Evolutionary conservation across 1,139 yeast genomes (phyloP).

Genomic region (Pichia sp.): DNA sequence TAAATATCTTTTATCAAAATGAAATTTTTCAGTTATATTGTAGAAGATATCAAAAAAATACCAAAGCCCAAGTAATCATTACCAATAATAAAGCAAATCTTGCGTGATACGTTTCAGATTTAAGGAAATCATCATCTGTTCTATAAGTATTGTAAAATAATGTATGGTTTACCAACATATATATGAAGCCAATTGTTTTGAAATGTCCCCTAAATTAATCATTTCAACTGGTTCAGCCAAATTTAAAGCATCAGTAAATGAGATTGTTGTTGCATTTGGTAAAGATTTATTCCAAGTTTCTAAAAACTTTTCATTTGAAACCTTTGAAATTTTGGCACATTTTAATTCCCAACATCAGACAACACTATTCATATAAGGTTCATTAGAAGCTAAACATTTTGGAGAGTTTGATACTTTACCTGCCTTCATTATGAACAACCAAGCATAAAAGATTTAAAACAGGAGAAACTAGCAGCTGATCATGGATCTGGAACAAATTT

Average conservation of each 20-base stretch:
- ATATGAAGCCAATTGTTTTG: not conserved
- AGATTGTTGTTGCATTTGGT: not conserved
- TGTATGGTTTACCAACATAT: conserved; percentile 2
- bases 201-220: not conserved
- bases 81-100: conserved; percentile 9
- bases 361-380: conserved; percentile 2
- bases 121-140: conserved; percentile 1
- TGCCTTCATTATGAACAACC: conserved; percentile 40
- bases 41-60: conserved; percentile 5
- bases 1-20: conserved; percentile 4
- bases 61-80: conserved; percentile 12
- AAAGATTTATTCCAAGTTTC: not conserved
- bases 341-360: conserved; percentile 7
- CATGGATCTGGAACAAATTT: not conserved
- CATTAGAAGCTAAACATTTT: not conserved
- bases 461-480: conserved; percentile 1
- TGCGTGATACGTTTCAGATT: conserved; percentile 5
- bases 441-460: conserved; percentile 4
- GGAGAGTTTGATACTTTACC: conserved; percentile 24
- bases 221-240: not conserved
- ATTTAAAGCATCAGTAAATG: conserved; percentile 2
- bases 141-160: conserved; percentile 2
- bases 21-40: conserved; percentile 8
- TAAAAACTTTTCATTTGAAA: not conserved
- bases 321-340: not conserved